Conservation (phyloP, 768 basidiomycete species). For the Albatrellus ellisii region DNA sequence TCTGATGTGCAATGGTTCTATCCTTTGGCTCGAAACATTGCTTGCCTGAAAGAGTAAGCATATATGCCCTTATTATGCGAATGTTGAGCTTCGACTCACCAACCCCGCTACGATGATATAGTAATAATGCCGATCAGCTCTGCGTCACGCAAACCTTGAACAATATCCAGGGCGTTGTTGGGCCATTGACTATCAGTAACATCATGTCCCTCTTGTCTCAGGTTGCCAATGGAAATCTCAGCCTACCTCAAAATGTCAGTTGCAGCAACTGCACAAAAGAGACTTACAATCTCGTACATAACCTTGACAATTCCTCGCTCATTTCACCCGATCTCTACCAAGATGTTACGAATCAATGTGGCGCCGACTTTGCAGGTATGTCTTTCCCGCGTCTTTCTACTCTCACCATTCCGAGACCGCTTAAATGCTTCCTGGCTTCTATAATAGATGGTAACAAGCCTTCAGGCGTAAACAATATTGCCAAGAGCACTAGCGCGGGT, state of each 20-base stretch:
- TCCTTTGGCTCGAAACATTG: constrained; percentile 39
- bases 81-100: constrained; percentile 4
- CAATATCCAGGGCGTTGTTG: constrained; percentile 29
- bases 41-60: constrained; percentile 56
- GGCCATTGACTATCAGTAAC: constrained; percentile 1
- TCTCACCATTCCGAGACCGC: background rate
- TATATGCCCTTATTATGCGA: background rate
- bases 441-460: constrained; percentile 18
- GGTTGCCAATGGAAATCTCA: constrained; percentile 7
- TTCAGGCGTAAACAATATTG: constrained; percentile 16
- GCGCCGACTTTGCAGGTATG: constrained; percentile 20
- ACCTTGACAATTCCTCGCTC: constrained; percentile 14
- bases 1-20: constrained; percentile 37
- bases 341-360: constrained; percentile 16
- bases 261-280: constrained; percentile 24
- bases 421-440: too few relatives aligned
- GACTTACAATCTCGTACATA: constrained; percentile 19
- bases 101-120: too few relatives aligned
- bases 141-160: constrained; percentile 48
- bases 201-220: background rate
- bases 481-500: background rate
- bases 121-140: constrained; percentile 27
- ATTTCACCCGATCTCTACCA: constrained; percentile 9
- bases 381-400: background rate
- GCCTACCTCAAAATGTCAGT: constrained; percentile 14